These are phyloP conservation scores for Nakazawaea wyomingensis DNA, from an alignment of 805 yeast species.

Conservation along the genomic window DNA sequence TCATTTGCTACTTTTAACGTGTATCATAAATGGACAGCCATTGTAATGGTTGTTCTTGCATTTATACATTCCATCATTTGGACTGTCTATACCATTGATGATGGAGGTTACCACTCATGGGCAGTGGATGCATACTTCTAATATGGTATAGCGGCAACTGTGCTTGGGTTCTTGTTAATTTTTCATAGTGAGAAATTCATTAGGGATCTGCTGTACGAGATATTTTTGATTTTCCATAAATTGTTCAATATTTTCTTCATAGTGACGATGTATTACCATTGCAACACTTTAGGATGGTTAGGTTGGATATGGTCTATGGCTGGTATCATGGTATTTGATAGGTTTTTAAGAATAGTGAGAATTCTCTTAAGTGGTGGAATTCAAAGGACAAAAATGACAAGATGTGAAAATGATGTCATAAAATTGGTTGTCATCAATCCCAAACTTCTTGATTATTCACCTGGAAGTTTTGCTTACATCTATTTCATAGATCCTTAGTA, in stretches of 20 bases:
- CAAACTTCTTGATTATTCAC: conserved; percentile 23
- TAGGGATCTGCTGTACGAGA: conserved; percentile 34
- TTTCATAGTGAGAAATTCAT: conserved; percentile 20
- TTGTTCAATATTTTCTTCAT: conserved; percentile 33
- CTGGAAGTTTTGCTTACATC: conserved; percentile 52
- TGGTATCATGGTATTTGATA: conserved; percentile 35
- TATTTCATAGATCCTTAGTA: conserved; percentile 44
- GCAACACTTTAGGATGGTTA: conserved; percentile 35
- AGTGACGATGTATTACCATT: conserved; percentile 35
- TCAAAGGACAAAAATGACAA: conserved; percentile 14
- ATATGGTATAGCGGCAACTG: conserved; percentile 27
- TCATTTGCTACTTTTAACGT: conserved; percentile 53
- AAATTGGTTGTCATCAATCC: conserved; percentile 20
- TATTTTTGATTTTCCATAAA: conserved; percentile 36
- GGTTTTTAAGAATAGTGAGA: conserved; percentile 29
- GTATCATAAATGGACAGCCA: conserved; percentile 65
- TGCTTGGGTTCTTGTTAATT: conserved; percentile 15
- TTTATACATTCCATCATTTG: conserved; percentile 54
- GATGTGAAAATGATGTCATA: conserved; percentile 15
- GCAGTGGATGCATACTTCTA: conserved; percentile 39
- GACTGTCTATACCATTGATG: conserved; percentile 33
- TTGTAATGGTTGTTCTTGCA: conserved; percentile 42
- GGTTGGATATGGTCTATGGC: conserved; percentile 36
- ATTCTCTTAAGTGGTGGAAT: conserved; percentile 23
- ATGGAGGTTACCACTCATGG: conserved; percentile 37